Percentiles rank a stretch among this genome's conserved stretches.
These are phyloP conservation scores for Aotearoamyces nothofagi DNA, from an alignment of 2,329 filamentous ascomycete species.

Conservation along the genomic window DNA sequence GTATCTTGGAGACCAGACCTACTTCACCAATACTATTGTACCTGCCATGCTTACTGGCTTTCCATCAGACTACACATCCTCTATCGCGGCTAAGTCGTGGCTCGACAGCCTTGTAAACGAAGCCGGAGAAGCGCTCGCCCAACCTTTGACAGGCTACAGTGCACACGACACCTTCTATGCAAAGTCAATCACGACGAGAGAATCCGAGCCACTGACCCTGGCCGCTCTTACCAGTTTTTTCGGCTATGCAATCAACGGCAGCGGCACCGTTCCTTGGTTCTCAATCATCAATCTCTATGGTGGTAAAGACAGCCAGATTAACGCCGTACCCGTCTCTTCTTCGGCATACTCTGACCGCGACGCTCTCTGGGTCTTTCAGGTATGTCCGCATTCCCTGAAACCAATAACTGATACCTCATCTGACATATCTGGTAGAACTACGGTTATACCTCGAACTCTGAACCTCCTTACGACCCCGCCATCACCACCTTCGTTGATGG, in stretches of 20 bases:
- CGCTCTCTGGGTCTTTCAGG: slow-evolving; percentile 11
- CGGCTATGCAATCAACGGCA: slow-evolving; percentile 2
- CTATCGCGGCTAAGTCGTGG: slow-evolving; percentile 14
- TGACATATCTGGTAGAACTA: slow-evolving; percentile 6
- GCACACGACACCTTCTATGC: slow-evolving; percentile 8
- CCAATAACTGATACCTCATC: neutral
- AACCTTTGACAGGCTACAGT: slow-evolving; percentile 3
- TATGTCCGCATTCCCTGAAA: neutral
- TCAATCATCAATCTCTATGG: slow-evolving; percentile 13
- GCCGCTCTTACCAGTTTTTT: slow-evolving; percentile 3
- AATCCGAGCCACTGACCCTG: slow-evolving; percentile 4
- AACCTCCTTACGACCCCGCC: slow-evolving; percentile 6
- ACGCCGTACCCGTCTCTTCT: slow-evolving; percentile 2
- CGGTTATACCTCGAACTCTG: slow-evolving; percentile 4
- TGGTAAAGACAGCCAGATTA: slow-evolving; percentile 7
- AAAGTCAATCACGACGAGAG: slow-evolving; percentile 7
- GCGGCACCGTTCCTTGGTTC: slow-evolving; percentile 6
- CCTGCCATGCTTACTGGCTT: slow-evolving; percentile 24
- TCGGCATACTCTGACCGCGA: slow-evolving; percentile 9
- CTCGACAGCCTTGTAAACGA: slow-evolving; percentile 20
- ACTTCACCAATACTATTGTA: slow-evolving; percentile 23
- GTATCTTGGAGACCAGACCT: slow-evolving; percentile 22
- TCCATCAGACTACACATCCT: slow-evolving; percentile 10
- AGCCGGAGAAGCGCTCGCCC: neutral
- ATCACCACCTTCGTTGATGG: slow-evolving; percentile 7